phyloP scores from a whole-genome alignment of 75 land plant species.

The Pinus taeda region DNA sequence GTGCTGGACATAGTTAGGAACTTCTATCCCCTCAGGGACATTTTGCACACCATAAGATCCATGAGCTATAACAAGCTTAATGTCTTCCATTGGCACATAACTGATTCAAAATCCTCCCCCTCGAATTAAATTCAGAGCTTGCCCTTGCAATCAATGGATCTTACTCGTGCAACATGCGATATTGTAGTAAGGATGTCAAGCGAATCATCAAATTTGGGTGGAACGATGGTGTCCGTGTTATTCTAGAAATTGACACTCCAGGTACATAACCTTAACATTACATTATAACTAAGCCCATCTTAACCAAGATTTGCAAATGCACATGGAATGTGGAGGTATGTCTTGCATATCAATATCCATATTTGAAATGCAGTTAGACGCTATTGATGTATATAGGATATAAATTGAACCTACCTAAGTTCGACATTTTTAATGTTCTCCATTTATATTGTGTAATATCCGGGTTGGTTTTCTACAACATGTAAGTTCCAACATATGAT shows the following conservation, averaged over 20 bases:
- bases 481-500: no score
- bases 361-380: no score
- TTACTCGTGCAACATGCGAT: slow-evolving; percentile 54
- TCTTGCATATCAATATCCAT: no score
- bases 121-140: slow-evolving; percentile 71
- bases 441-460: no score
- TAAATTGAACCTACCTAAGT: no score
- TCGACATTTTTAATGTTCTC: no score
- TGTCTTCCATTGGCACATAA: slow-evolving; percentile 93
- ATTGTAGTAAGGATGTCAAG: slow-evolving; percentile 52
- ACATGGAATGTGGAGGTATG: no score
- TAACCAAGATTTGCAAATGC: no score
- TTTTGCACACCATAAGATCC: slow-evolving; percentile 64
- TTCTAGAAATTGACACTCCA: slow-evolving; percentile 87
- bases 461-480: no score
- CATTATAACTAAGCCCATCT: no score
- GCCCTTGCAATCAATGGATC: slow-evolving; percentile 73
- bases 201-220: slow-evolving; percentile 52
- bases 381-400: no score
- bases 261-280: slow-evolving; percentile 28
- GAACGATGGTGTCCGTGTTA: slow-evolving; percentile 62
- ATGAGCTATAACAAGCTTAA: slow-evolving; percentile 81
- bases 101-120: slow-evolving; percentile 91
- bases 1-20: slow-evolving; percentile 83
- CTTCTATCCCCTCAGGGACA: slow-evolving; percentile 58